Percentiles rank a stretch among this genome's conserved stretches.
phyloP scores from a whole-genome alignment of 192 early-diverging fungal genomes.

The Coemansia sp. region DNA sequence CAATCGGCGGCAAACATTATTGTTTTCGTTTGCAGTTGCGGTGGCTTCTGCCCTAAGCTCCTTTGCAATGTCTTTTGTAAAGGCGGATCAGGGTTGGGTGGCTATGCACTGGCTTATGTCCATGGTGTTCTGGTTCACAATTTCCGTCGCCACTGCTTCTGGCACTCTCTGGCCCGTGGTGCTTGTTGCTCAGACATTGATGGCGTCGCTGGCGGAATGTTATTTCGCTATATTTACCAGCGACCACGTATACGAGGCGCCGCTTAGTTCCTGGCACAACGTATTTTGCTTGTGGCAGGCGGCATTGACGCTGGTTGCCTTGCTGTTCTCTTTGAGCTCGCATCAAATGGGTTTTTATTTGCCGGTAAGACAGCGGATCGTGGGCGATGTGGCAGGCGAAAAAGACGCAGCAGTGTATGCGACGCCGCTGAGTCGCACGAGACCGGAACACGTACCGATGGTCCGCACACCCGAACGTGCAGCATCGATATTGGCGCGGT shows the following conservation, averaged over 20 bases:
- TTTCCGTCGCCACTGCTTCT: constrained; percentile 8
- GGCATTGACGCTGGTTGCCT: neutral
- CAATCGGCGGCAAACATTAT: neutral
- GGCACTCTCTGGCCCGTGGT: neutral
- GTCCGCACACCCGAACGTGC: constrained; percentile 32
- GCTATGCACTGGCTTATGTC: constrained; percentile 29
- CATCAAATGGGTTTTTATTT: constrained; percentile 27
- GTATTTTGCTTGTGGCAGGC: constrained; percentile 5
- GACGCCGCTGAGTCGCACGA: constrained; percentile 31
- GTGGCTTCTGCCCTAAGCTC: neutral
- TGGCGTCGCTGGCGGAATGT: constrained; percentile 15
- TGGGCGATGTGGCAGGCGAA: neutral
- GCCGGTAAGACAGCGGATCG: constrained; percentile 15
- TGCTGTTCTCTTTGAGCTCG: constrained; percentile 19
- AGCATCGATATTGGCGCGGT: constrained; percentile 23
- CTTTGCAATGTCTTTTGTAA: neutral
- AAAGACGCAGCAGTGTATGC: constrained; percentile 18
- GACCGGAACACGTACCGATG: constrained; percentile 25
- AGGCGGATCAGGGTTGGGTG: neutral
- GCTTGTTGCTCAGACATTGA: neutral
- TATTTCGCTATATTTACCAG: constrained; percentile 20
- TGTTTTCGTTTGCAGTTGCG: no score
- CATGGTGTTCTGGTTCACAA: constrained; percentile 14
- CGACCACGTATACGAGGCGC: constrained; percentile 9
- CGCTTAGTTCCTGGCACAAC: constrained; percentile 16